Evolutionary conservation across 176 grass and related monocot species (phyloP).

Genomic region (Avena insularis): DNA sequence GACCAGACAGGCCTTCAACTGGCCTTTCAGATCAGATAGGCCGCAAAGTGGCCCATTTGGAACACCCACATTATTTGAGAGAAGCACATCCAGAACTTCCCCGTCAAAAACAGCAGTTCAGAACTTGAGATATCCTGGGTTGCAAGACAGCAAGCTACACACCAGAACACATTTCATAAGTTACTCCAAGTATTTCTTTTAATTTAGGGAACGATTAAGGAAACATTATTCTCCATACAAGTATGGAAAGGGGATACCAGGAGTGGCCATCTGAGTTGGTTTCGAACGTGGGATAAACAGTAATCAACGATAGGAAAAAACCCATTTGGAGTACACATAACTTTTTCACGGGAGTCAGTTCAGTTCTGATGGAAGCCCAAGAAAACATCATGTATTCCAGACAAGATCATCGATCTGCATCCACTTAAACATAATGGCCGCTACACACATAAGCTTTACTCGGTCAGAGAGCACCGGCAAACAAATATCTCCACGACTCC

Average conservation of each 20-base stretch:
- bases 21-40: background rate
- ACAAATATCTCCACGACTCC: background rate
- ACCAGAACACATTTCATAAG: too few relatives aligned
- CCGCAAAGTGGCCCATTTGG: too few relatives aligned
- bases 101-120: too few relatives aligned
- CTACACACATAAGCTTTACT: background rate
- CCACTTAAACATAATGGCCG: background rate
- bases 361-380: background rate
- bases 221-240: background rate
- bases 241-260: background rate
- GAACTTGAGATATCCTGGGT: too few relatives aligned
- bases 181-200: too few relatives aligned
- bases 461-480: slow-evolving; percentile 6
- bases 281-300: background rate
- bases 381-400: background rate
- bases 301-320: too few relatives aligned
- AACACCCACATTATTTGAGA: too few relatives aligned
- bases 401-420: background rate
- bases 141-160: too few relatives aligned
- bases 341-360: background rate
- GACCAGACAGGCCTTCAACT: too few relatives aligned
- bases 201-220: background rate
- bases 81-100: too few relatives aligned
- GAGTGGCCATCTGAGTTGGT: background rate
- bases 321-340: background rate